A percentile compares a stretch with the other conserved stretches of the same genome.
Conservation (phyloP, 805 yeast genomes). For the Myxozyma melibiosi region DNA sequence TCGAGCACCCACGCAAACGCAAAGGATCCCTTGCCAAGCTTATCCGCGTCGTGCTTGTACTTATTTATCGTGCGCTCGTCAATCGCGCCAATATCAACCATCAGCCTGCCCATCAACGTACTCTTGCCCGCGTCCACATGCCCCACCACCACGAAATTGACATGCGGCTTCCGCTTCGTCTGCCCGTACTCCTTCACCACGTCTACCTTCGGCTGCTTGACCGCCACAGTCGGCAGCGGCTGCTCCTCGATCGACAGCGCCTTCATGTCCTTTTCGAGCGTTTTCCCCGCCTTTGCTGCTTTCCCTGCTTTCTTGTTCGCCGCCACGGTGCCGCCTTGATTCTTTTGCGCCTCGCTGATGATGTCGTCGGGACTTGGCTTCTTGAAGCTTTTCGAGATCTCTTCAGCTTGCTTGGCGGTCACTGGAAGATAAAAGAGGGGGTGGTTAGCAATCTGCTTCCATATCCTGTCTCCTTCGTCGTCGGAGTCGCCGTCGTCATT, state of each 20-base stretch:
- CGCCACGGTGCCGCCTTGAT: constrained; percentile 22
- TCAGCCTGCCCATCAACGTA: constrained; percentile 72
- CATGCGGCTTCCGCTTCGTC: constrained; percentile 52
- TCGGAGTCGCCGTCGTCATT: background rate
- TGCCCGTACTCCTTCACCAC: constrained; percentile 46
- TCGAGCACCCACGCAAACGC: constrained; percentile 87
- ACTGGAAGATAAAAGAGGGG: constrained; percentile 42
- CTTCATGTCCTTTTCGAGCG: constrained; percentile 17
- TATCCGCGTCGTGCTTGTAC: constrained; percentile 63
- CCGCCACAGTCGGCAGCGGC: constrained; percentile 40
- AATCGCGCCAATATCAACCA: constrained; percentile 67
- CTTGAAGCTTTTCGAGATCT: constrained; percentile 56
- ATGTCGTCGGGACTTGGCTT: constrained; percentile 85
- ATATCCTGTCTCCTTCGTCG: constrained; percentile 30
- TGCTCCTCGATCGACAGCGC: constrained; percentile 26
- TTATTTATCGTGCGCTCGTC: constrained; percentile 66
- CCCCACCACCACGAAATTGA: constrained; percentile 75
- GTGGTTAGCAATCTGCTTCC: constrained; percentile 46
- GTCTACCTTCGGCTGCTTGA: constrained; percentile 49
- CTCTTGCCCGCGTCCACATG: constrained; percentile 88
- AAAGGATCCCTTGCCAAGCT: constrained; percentile 73
- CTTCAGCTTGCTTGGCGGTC: constrained; percentile 38
- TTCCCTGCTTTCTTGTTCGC: too few relatives aligned
- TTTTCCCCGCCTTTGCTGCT: constrained; percentile 1
- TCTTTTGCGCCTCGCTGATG: constrained; percentile 58